A percentile compares a stretch with the other conserved stretches of the same genome.
Conservation (phyloP, 148 eudicot species). For the Dianthus caryophyllus region DNA sequence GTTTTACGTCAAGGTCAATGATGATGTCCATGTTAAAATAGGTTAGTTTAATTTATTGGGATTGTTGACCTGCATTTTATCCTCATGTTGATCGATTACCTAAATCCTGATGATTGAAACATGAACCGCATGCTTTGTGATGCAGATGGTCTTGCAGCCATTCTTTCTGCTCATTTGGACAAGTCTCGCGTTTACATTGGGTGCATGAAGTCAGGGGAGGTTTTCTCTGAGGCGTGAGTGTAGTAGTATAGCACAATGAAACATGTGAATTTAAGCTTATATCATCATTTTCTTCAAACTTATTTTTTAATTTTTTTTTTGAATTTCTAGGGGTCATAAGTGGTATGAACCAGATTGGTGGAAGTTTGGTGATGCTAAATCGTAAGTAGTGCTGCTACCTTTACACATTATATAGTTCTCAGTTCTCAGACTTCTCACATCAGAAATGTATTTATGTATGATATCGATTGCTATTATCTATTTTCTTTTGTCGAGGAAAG, state of each 20-base stretch:
- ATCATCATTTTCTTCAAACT: conserved; percentile 13
- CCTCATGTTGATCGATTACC: background rate
- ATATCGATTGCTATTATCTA: background rate
- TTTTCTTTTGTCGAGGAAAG: background rate
- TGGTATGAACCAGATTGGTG: conserved; percentile 99
- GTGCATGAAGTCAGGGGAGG: conserved; percentile 95
- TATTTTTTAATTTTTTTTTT: conserved; percentile 9
- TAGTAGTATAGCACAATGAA: conserved; percentile 6
- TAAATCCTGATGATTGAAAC: background rate
- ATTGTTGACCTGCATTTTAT: conserved; percentile 9
- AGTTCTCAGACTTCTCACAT: background rate
- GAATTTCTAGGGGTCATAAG: conserved; percentile 53
- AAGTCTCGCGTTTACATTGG: conserved; percentile 77
- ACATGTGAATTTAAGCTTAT: background rate
- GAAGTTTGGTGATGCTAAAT: conserved; percentile 90
- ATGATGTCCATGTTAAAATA: conserved; percentile 70
- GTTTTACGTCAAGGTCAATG: conserved; percentile 76
- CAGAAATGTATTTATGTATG: background rate
- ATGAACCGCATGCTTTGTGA: conserved; percentile 10
- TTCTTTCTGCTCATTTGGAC: conserved; percentile 61
- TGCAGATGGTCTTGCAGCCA: conserved; percentile 68
- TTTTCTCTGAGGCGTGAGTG: conserved; percentile 79
- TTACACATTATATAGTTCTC: background rate
- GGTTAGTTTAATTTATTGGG: conserved; percentile 38
- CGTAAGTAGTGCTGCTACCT: conserved; percentile 42